These are phyloP conservation scores for Hyaloperonospora brassicae DNA, from an alignment of 352 stramenopile species.

Conservation along the genomic window DNA sequence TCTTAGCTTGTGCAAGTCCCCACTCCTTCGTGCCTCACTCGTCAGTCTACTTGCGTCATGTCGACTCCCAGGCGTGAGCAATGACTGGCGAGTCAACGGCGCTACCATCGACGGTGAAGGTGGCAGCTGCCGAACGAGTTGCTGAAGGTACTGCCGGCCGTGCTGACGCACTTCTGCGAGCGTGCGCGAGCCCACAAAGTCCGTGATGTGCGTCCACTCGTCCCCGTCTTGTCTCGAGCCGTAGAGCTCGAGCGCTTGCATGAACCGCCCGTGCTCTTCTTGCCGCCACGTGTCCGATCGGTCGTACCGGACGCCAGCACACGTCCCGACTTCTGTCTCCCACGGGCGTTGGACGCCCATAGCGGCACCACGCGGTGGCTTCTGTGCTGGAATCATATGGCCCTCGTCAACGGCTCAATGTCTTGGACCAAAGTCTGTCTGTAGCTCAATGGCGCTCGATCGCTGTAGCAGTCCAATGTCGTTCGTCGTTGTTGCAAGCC, in stretches of 20 bases:
- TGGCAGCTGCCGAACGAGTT: constrained; percentile 48
- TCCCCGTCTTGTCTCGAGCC: constrained; percentile 40
- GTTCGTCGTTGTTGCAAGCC: no score
- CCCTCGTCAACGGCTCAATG: no score
- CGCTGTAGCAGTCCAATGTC: no score
- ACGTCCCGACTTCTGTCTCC: no score
- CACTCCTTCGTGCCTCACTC: constrained; percentile 11
- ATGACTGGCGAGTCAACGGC: constrained; percentile 17
- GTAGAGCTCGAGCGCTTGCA: constrained; percentile 71
- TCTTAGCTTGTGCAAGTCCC: constrained; percentile 12
- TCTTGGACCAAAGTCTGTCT: no score
- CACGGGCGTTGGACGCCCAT: no score
- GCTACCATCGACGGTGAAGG: constrained; percentile 9
- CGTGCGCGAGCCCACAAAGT: constrained; percentile 59
- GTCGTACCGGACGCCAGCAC: constrained; percentile 1
- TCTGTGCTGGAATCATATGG: no score
- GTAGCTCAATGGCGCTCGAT: no score
- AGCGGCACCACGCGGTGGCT: no score
- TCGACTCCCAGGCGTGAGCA: constrained; percentile 13
- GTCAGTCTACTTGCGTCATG: constrained; percentile 28
- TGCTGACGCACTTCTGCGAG: constrained; percentile 61
- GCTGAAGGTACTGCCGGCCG: constrained; percentile 64
- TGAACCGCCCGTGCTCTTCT: constrained; percentile 74
- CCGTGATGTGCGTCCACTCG: constrained; percentile 65
- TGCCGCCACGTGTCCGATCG: constrained; percentile 32